Conservation (phyloP, 257 asterid species). For the Nicotiana obtusifolia region DNA sequence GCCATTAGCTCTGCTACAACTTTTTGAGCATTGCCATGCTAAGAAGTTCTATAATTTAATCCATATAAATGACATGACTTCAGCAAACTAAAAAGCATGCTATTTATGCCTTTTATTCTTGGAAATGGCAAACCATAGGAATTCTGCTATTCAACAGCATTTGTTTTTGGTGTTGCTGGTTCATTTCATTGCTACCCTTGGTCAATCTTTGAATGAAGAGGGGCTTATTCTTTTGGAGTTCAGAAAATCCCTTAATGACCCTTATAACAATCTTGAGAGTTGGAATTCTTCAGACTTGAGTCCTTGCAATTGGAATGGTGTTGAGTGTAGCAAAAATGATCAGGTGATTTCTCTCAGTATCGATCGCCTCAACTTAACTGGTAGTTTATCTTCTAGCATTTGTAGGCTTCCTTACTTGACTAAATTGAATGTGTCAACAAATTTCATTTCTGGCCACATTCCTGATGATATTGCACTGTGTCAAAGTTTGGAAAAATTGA, state of each 20-base stretch:
- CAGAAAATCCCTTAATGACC: conserved; percentile 45
- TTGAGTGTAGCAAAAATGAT: conserved; percentile 32
- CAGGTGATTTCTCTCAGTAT: conserved; percentile 51
- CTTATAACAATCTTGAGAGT: conserved; percentile 46
- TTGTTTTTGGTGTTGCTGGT: conserved; percentile 29
- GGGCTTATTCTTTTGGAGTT: conserved; percentile 61
- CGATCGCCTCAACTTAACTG: conserved; percentile 52
- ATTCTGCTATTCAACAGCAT: conserved; percentile 15
- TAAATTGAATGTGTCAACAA: conserved; percentile 46
- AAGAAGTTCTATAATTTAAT: not conserved
- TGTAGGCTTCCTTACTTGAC: conserved; percentile 52
- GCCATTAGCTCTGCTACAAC: not conserved
- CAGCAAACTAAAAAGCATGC: not conserved
- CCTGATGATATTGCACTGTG: conserved; percentile 45
- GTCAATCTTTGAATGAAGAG: conserved; percentile 56
- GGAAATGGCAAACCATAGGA: conserved; percentile 40
- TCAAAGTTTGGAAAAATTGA: conserved; percentile 40
- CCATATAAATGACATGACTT: conserved; percentile 8
- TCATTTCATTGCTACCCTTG: conserved; percentile 32
- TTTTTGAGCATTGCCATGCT: conserved; percentile 2
- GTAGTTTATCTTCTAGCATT: conserved; percentile 52
- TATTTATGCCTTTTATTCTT: not conserved
- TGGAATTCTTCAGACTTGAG: conserved; percentile 48
- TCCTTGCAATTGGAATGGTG: conserved; percentile 80
- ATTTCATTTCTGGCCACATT: conserved; percentile 64